phyloP scores from a whole-genome alignment of 768 basidiomycete species.

The Neoboletus magnificus region DNA sequence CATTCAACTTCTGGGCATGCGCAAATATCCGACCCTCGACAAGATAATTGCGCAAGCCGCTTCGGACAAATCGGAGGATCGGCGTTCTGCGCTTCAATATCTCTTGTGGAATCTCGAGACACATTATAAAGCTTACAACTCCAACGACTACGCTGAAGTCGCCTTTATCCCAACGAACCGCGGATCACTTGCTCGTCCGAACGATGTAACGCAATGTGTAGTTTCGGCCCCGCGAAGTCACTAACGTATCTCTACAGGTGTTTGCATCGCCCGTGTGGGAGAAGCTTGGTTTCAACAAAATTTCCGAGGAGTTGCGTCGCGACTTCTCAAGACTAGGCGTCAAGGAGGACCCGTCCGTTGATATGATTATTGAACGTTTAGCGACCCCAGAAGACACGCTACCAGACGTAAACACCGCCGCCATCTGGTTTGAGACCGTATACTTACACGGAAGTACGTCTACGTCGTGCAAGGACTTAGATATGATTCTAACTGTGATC shows the following conservation, averaged over 20 bases:
- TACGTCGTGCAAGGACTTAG: neutral
- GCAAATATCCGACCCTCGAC: neutral
- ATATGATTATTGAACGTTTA: neutral
- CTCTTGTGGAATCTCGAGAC: constrained; percentile 9
- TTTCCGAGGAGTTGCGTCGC: neutral
- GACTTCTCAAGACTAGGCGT: constrained; percentile 13
- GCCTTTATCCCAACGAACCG: constrained; percentile 15
- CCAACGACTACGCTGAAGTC: constrained; percentile 3
- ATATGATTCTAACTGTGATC: neutral
- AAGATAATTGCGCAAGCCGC: constrained; percentile 8
- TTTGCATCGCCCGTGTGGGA: constrained; percentile 6
- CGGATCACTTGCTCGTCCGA: neutral
- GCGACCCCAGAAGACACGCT: neutral
- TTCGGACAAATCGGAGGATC: neutral
- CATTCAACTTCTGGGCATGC: constrained; percentile 2
- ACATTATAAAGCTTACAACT: constrained; percentile 10
- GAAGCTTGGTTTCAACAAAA: constrained; percentile 7
- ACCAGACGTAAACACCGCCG: neutral
- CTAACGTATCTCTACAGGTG: constrained; percentile 6
- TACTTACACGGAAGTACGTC: constrained; percentile 7
- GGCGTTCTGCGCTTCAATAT: constrained; percentile 3
- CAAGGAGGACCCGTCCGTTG: constrained; percentile 2
- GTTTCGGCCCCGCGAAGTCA: neutral
- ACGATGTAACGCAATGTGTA: constrained; percentile 5
- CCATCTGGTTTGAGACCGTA: constrained; percentile 9